phyloP scores from a whole-genome alignment of 1,139 yeast species.

The Trichomonascaceae sp. region DNA sequence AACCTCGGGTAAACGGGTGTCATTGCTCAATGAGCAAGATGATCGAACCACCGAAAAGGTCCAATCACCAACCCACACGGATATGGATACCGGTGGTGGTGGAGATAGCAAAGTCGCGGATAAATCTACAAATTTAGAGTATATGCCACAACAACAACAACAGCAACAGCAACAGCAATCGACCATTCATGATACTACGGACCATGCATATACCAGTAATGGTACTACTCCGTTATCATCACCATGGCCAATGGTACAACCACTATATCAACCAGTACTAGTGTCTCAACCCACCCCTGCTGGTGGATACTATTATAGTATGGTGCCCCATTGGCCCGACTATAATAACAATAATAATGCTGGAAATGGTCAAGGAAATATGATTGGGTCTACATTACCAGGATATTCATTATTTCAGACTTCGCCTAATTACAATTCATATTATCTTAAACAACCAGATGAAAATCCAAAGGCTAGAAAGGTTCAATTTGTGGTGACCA shows the following conservation, averaged over 20 bases:
- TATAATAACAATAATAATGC: neutral
- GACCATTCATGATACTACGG: neutral
- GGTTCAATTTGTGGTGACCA: neutral
- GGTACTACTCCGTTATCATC: neutral
- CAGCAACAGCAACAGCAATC: neutral
- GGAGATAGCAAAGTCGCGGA: neutral
- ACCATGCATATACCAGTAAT: neutral
- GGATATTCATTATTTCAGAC: neutral
- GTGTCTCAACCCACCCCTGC: neutral
- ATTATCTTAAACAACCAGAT: neutral
- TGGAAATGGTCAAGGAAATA: neutral
- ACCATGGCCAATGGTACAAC: neutral
- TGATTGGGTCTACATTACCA: neutral
- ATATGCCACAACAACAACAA: neutral
- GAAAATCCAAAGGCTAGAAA: neutral
- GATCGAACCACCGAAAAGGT: neutral
- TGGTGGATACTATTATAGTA: neutral
- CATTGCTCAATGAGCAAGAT: conserved; percentile 19
- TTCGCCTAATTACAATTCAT: neutral
- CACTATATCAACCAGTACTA: neutral
- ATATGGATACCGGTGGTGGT: neutral
- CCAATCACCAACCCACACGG: neutral
- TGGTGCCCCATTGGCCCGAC: neutral
- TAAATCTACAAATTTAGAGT: neutral
- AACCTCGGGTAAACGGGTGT: conserved; percentile 20